Conservation (phyloP, 2,329 filamentous ascomycete species). For the Penicillium sp. region DNA sequence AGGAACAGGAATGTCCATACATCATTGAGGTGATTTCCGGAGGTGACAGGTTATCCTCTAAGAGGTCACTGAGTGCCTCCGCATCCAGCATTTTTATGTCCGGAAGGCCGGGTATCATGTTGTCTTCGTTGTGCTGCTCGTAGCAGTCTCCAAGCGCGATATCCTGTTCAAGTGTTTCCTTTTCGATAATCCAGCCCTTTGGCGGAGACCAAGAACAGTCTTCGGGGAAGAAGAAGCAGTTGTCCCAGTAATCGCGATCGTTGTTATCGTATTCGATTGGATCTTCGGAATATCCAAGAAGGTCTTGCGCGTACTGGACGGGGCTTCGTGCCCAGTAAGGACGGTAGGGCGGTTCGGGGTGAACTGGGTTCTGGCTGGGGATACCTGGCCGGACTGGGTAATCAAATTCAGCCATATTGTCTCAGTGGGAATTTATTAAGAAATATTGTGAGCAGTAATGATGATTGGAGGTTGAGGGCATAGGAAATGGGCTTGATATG, state of each 20-base stretch:
- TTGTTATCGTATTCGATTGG: constrained; percentile 39
- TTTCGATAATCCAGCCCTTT: constrained; percentile 24
- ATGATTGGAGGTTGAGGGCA: no score
- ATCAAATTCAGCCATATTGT: no score
- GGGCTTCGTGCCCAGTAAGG: constrained; percentile 37
- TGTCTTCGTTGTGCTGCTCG: no score
- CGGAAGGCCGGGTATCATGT: constrained; percentile 36
- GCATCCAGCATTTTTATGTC: constrained; percentile 39
- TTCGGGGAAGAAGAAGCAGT: constrained; percentile 39
- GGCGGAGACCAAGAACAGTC: constrained; percentile 36
- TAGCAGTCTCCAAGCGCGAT: no score
- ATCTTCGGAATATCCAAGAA: constrained; percentile 33
- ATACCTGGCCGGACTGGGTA: no score
- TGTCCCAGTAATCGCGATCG: constrained; percentile 37
- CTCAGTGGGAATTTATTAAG: no score
- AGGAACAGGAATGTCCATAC: constrained; percentile 20
- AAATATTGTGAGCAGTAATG: no score
- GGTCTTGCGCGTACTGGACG: constrained; percentile 35
- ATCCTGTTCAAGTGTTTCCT: no score
- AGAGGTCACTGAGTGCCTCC: constrained; percentile 34
- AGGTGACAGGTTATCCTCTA: constrained; percentile 39
- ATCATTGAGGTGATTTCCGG: constrained; percentile 39
- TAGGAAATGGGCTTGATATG: no score
- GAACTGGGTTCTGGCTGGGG: no score
- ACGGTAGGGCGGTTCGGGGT: constrained; percentile 21